Evolutionary conservation across 257 asterid species (phyloP).

Genomic region (Thymus mandschuricus): DNA sequence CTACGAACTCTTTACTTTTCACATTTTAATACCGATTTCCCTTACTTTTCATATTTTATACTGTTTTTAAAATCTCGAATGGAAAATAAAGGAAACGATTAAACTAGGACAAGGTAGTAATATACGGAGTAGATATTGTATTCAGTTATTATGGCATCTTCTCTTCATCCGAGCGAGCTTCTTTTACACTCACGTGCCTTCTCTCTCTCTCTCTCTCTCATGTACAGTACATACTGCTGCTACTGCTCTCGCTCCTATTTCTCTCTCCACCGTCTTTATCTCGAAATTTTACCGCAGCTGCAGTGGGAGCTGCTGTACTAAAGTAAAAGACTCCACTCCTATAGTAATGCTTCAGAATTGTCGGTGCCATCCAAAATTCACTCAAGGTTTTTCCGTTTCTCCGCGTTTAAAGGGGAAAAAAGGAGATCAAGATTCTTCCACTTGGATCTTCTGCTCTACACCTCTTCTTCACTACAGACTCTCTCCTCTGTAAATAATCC

Average conservation of each 20-base stretch:
- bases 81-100: no score
- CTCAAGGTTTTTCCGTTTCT: slow-evolving; percentile 26
- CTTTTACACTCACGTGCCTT: slow-evolving; percentile 21
- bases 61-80: no score
- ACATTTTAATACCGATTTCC: no score
- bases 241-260: slow-evolving; percentile 10
- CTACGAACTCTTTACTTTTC: no score
- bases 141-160: background rate
- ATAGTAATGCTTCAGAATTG: slow-evolving; percentile 22
- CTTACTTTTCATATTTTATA: no score
- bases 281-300: slow-evolving; percentile 27
- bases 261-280: slow-evolving; percentile 19
- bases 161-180: slow-evolving; percentile 18
- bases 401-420: background rate
- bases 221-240: no score
- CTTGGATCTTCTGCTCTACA: slow-evolving; percentile 31
- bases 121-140: no score
- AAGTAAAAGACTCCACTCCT: slow-evolving; percentile 26
- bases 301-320: slow-evolving; percentile 9
- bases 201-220: background rate
- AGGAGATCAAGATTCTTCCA: background rate
- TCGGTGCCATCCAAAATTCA: slow-evolving; percentile 32
- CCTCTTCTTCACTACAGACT: slow-evolving; percentile 28
- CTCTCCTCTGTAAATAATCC: slow-evolving; percentile 24
- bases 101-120: no score